Conservation (phyloP, 768 basidiomycete species). For the Rhizopogon roseolus region DNA sequence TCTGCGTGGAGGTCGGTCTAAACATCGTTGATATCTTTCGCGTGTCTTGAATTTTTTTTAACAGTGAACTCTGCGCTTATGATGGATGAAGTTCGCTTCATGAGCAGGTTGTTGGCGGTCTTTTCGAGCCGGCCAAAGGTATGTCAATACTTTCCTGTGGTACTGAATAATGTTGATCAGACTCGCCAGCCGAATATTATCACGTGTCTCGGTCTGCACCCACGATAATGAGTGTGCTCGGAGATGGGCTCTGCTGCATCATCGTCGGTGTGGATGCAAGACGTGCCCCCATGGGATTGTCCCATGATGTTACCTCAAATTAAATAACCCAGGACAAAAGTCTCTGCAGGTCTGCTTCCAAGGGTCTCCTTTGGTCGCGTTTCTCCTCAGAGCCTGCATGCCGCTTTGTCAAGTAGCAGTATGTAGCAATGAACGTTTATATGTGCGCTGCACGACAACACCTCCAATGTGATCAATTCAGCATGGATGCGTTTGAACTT, state of each 20-base stretch:
- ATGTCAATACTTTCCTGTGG: not conserved
- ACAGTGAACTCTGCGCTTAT: not conserved
- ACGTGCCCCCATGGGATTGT: not conserved
- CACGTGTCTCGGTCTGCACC: not conserved
- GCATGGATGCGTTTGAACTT: no score
- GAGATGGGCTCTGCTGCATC: not conserved
- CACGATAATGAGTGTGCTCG: not conserved
- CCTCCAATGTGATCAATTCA: no score
- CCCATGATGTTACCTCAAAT: constrained; percentile 21
- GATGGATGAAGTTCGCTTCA: not conserved
- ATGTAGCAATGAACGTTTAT: constrained; percentile 17
- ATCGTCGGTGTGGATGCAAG: not conserved
- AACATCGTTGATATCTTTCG: not conserved
- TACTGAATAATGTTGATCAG: not conserved
- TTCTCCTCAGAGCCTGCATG: constrained; percentile 24
- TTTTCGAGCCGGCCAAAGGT: not conserved
- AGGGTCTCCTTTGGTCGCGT: not conserved
- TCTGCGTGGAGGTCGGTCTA: not conserved
- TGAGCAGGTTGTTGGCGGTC: not conserved
- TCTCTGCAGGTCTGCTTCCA: constrained; percentile 12
- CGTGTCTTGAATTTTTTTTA: not conserved
- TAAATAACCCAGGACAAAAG: constrained; percentile 34
- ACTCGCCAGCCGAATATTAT: not conserved
- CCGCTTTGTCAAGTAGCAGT: constrained; percentile 28
- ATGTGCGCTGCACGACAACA: not conserved